phyloP scores from a whole-genome alignment of 257 asterid species.

The Forsythia suspensa region DNA sequence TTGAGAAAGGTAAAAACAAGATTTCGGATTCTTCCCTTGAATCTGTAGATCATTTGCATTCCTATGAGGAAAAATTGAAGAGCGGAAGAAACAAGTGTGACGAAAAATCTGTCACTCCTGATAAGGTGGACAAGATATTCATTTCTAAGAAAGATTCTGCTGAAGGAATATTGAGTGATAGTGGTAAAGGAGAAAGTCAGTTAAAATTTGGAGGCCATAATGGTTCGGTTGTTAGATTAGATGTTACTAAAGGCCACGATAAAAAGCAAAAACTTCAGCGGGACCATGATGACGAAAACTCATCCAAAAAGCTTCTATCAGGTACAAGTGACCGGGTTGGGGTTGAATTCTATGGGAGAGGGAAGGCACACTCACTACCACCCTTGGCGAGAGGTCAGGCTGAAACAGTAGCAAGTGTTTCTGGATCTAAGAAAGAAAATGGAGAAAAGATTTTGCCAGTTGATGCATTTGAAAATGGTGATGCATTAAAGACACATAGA shows the following conservation, averaged over 20 bases:
- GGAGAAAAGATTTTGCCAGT: slow-evolving; percentile 35
- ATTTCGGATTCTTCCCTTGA: slow-evolving; percentile 45
- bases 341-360: slow-evolving; percentile 50
- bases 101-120: slow-evolving; percentile 52
- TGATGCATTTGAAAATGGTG: slow-evolving; percentile 48
- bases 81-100: slow-evolving; percentile 58
- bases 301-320: slow-evolving; percentile 43
- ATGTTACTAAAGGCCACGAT: slow-evolving; percentile 43
- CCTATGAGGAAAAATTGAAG: slow-evolving; percentile 55
- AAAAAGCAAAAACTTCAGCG: slow-evolving; percentile 43
- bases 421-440: slow-evolving; percentile 65
- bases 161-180: slow-evolving; percentile 51
- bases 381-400: slow-evolving; percentile 63
- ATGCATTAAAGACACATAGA: slow-evolving; percentile 43
- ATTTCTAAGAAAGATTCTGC: slow-evolving; percentile 52
- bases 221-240: slow-evolving; percentile 32
- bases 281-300: slow-evolving; percentile 50
- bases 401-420: slow-evolving; percentile 45
- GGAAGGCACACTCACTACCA: slow-evolving; percentile 70
- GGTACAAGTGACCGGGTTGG: slow-evolving; percentile 40
- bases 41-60: slow-evolving; percentile 36
- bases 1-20: slow-evolving; percentile 45
- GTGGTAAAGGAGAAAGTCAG: slow-evolving; percentile 46
- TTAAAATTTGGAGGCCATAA: slow-evolving; percentile 38
- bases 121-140: slow-evolving; percentile 42